Conservation (phyloP, 768 basidiomycete species). For the Pleurotus giganteus region DNA sequence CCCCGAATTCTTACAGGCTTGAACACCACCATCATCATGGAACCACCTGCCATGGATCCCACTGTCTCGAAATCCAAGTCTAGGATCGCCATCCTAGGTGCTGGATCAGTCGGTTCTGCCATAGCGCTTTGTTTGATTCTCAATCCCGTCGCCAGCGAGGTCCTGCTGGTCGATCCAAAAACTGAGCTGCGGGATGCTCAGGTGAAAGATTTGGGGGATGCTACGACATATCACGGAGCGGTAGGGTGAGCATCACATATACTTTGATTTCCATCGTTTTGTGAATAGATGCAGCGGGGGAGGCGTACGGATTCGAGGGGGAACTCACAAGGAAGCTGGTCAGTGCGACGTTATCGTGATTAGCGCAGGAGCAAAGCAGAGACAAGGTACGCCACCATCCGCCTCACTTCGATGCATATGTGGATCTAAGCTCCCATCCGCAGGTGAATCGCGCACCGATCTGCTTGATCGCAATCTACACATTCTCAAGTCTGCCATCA, state of each 20-base stretch:
- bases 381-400: slow-evolving; percentile 3
- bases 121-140: slow-evolving; percentile 15
- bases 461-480: slow-evolving; percentile 13
- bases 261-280: neutral
- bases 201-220: slow-evolving; percentile 14
- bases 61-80: slow-evolving; percentile 3
- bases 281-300: neutral
- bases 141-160: slow-evolving; percentile 11
- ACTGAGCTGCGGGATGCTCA: slow-evolving; percentile 11
- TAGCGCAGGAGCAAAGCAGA: slow-evolving; percentile 16
- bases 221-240: slow-evolving; percentile 6
- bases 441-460: slow-evolving; percentile 14
- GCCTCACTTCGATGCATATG: neutral
- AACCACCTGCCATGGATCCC: slow-evolving; percentile 8
- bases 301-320: slow-evolving; percentile 9
- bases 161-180: slow-evolving; percentile 13
- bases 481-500: slow-evolving; percentile 12
- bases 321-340: slow-evolving; percentile 10
- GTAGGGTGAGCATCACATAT: neutral
- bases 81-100: slow-evolving; percentile 15
- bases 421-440: neutral
- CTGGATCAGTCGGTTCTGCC: slow-evolving; percentile 16
- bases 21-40: neutral
- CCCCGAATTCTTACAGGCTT: neutral
- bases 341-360: slow-evolving; percentile 15